phyloP scores from a whole-genome alignment of 192 early-diverging fungal genomes.

The Anaeromyces robustus region DNA sequence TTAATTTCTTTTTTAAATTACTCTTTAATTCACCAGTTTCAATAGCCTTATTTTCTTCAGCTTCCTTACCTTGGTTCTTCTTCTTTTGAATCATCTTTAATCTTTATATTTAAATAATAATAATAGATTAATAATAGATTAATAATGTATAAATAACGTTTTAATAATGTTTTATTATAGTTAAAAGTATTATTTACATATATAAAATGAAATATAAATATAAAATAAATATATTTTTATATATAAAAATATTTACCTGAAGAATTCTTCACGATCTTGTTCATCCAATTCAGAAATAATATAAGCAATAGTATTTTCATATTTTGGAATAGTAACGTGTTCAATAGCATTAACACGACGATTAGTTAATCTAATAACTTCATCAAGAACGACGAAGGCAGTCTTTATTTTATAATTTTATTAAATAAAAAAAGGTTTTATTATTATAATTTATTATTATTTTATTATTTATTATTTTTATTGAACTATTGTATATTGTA shows the following conservation, averaged over 20 bases:
- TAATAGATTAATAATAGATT: background rate
- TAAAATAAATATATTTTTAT: background rate
- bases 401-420: constrained; percentile 31
- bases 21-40: background rate
- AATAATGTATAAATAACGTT: too few species aligned
- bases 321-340: constrained; percentile 94
- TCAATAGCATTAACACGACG: constrained; percentile 98
- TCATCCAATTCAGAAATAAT: constrained; percentile 96
- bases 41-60: constrained; percentile 21
- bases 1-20: background rate
- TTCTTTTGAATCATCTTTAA: constrained; percentile 99
- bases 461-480: too few species aligned
- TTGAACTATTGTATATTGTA: too few species aligned
- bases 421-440: too few species aligned
- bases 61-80: constrained; percentile 46
- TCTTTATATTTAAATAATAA: constrained; percentile 13
- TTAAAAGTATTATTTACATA: too few species aligned
- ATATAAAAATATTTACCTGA: constrained; percentile 30
- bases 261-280: constrained; percentile 98
- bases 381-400: constrained; percentile 96
- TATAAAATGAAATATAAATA: too few species aligned
- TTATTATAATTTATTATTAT: too few species aligned
- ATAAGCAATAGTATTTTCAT: constrained; percentile 92
- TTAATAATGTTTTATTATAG: too few species aligned
- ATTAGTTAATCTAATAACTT: constrained; percentile 98